phyloP scores from a whole-genome alignment of 352 stramenopile species.

The Pythium biforme region DNA sequence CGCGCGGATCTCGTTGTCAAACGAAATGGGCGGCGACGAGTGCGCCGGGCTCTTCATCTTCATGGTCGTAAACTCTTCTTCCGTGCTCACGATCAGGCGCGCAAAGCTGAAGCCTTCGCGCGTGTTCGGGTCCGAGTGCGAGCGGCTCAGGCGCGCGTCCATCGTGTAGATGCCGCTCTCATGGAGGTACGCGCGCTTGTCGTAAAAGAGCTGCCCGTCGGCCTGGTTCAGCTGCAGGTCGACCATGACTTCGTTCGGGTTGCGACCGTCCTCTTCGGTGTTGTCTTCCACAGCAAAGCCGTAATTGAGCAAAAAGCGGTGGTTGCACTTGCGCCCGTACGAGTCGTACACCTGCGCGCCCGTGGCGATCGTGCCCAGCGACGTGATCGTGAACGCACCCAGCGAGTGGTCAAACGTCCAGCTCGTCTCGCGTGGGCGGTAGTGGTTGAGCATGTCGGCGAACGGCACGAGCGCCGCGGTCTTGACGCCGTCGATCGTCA shows the following conservation, averaged over 20 bases:
- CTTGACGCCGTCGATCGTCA: conserved; percentile 96
- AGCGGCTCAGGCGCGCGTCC: conserved; percentile 83
- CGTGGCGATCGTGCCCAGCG: conserved; percentile 68
- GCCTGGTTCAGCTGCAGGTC: conserved; percentile 65
- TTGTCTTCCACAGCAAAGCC: conserved; percentile 99
- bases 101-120: conserved; percentile 86
- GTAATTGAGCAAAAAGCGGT: conserved; percentile 99
- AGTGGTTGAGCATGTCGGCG: conserved; percentile 99
- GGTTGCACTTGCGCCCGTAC: conserved; percentile 99
- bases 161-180: conserved; percentile 87
- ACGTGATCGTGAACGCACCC: conserved; percentile 88
- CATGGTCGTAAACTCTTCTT: conserved; percentile 83
- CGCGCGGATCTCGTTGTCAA: conserved; percentile 82
- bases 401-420: conserved; percentile 89
- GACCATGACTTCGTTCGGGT: conserved; percentile 97
- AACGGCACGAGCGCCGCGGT: conserved; percentile 98
- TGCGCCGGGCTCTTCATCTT: conserved; percentile 78
- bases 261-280: conserved; percentile 96
- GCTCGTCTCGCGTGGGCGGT: conserved; percentile 95
- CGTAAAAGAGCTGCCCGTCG: conserved; percentile 79
- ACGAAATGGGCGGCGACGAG: conserved; percentile 77
- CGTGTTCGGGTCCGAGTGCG: conserved; percentile 82
- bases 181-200: conserved; percentile 83
- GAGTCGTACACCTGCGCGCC: conserved; percentile 98
- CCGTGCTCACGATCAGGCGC: conserved; percentile 79